A percentile compares a stretch with the other conserved stretches of the same genome.
Conservation (phyloP, 176 grass and related monocot genomes). For the Rhynchospora pubera region DNA sequence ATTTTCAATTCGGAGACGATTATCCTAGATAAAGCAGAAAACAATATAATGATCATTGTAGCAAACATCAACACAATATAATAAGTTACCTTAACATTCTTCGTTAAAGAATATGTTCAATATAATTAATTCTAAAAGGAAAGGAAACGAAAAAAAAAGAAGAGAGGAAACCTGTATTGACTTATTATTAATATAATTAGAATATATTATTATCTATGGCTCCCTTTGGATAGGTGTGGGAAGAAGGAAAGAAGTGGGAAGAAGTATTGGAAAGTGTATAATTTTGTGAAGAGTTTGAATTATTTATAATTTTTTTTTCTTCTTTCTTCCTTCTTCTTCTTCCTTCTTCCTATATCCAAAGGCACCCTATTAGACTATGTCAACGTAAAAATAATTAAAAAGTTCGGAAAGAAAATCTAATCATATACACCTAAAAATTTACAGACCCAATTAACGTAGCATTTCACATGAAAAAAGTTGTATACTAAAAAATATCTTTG, state of each 20-base stretch:
- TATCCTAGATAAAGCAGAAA: neutral
- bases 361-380: neutral
- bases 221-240: no score
- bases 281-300: no score
- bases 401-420: neutral
- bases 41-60: neutral
- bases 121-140: neutral
- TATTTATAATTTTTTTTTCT: no score
- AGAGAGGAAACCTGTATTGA: neutral
- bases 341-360: no score
- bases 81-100: no score
- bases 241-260: no score
- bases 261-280: no score
- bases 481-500: no score
- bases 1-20: neutral
- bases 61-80: neutral
- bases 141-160: neutral
- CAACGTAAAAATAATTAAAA: neutral
- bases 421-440: neutral
- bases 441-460: no score
- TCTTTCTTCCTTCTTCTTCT: no score
- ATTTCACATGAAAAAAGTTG: no score
- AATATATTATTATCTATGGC: neutral
- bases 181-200: neutral
- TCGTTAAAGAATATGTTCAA: no score